Conservation (phyloP, 441 rosid species). For the Adansonia rubrostipa region DNA sequence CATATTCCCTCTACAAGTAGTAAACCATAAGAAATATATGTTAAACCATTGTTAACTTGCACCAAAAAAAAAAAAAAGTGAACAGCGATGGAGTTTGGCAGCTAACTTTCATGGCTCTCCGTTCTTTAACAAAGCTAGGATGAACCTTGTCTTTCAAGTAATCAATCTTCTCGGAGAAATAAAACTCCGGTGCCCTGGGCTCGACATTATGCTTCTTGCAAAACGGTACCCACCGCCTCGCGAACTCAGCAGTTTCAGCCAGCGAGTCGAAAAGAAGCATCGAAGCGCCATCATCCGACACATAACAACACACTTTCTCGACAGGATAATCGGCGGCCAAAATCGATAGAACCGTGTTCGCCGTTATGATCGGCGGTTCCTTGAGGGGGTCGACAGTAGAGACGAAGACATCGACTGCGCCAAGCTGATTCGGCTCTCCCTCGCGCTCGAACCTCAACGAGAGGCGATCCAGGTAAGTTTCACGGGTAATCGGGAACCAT, state of each 20-base stretch:
- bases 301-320: constrained; percentile 79
- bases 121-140: constrained; percentile 89
- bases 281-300: constrained; percentile 94
- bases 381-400: constrained; percentile 92
- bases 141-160: constrained; percentile 89
- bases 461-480: constrained; percentile 80
- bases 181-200: constrained; percentile 91
- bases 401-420: constrained; percentile 83
- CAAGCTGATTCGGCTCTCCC: constrained; percentile 72
- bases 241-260: constrained; percentile 87
- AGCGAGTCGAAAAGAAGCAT: constrained; percentile 87
- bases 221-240: constrained; percentile 90
- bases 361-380: constrained; percentile 92
- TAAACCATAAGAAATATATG: constrained; percentile 9
- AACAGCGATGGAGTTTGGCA: constrained; percentile 2
- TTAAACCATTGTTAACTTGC: background rate
- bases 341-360: constrained; percentile 84
- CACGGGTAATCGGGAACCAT: constrained; percentile 82
- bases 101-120: constrained; percentile 92
- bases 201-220: constrained; percentile 81
- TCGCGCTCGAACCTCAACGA: constrained; percentile 81
- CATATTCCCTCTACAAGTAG: constrained; percentile 75
- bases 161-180: constrained; percentile 85
- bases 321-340: constrained; percentile 84
- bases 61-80: background rate